phyloP scores from a whole-genome alignment of 108 stramenopile genomes.

The Skeletonema menzelii region DNA sequence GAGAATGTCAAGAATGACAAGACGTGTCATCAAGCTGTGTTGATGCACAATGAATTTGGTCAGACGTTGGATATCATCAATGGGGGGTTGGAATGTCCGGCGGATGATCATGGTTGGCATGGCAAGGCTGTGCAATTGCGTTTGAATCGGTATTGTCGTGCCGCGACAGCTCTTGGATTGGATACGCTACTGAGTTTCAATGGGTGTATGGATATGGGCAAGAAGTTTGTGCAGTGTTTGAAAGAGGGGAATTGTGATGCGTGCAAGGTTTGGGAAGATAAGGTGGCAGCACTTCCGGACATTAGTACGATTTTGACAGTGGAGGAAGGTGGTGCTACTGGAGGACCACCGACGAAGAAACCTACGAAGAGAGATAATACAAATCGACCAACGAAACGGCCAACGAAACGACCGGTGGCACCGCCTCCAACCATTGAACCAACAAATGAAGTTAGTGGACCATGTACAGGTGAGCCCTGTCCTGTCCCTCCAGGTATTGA shows the following conservation, averaged over 20 bases:
- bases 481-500: conserved; percentile 14
- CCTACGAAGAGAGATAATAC: not conserved
- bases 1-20: conserved; percentile 48
- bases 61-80: conserved; percentile 44
- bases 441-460: conserved; percentile 1
- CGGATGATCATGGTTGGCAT: conserved; percentile 46
- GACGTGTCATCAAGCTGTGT: conserved; percentile 41
- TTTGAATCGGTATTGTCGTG: conserved; percentile 47
- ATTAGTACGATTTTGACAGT: not conserved
- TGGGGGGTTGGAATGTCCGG: conserved; percentile 46
- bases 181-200: conserved; percentile 17
- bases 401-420: not conserved
- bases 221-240: conserved; percentile 32
- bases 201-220: conserved; percentile 43
- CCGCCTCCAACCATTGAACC: not conserved
- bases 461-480: conserved; percentile 29
- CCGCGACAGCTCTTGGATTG: conserved; percentile 31
- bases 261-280: conserved; percentile 29
- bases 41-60: conserved; percentile 45
- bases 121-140: conserved; percentile 38
- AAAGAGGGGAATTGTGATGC: conserved; percentile 31
- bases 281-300: not conserved
- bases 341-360: not conserved
- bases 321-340: not conserved
- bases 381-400: not conserved